Percentiles rank a stretch among this genome's conserved stretches.
These are phyloP conservation scores for Nannizzia gypsea DNA, from an alignment of 2,329 filamentous ascomycete species.

Conservation along the genomic window DNA sequence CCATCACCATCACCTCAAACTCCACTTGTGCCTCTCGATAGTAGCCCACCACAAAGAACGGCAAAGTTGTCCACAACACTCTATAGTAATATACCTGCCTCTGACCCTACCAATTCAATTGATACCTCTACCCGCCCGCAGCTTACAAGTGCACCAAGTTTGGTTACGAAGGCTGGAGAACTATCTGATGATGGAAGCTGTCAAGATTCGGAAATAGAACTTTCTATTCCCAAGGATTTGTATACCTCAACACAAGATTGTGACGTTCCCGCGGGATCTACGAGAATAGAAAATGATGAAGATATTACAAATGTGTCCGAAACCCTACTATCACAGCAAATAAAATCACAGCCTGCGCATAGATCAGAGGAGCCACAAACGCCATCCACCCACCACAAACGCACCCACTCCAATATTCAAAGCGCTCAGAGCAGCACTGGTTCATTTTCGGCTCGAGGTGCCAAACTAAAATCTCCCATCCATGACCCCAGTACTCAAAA, in stretches of 20 bases:
- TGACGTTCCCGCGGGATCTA: background rate
- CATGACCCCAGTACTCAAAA: background rate
- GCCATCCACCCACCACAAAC: background rate
- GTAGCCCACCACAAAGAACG: background rate
- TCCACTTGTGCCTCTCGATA: background rate
- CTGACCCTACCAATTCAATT: background rate
- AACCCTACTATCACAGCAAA: background rate
- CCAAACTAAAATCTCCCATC: background rate
- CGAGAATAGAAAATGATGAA: background rate
- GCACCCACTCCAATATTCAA: background rate
- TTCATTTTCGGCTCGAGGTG: background rate
- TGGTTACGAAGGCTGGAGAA: background rate
- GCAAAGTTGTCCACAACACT: background rate
- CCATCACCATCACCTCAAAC: background rate
- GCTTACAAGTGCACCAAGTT: background rate
- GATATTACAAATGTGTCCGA: background rate
- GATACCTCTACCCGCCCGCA: background rate
- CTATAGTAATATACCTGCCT: background rate
- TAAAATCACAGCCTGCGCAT: background rate
- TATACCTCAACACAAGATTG: constrained; percentile 10
- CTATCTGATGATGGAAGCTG: background rate
- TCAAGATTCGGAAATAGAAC: constrained; percentile 8
- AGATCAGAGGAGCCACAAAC: background rate
- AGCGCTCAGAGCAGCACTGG: background rate
- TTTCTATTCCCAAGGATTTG: constrained; percentile 6